Conservation (phyloP, 495 filamentous ascomycete species). For the Lentithecium fluviatile region DNA sequence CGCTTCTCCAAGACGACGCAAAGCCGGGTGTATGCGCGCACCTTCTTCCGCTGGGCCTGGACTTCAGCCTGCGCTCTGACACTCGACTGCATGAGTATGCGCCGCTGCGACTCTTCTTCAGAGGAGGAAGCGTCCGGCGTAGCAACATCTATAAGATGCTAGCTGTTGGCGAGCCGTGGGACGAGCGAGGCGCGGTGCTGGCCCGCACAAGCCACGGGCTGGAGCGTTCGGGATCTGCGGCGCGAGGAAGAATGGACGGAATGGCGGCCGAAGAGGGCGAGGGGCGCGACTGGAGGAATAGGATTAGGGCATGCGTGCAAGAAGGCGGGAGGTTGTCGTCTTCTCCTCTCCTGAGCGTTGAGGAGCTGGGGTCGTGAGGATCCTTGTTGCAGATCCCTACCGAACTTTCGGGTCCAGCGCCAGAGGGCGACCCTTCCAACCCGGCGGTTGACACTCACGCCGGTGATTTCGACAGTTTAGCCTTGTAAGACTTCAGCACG, state of each 20-base stretch:
- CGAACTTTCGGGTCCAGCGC: too few species aligned
- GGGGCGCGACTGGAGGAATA: background rate
- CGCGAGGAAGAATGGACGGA: background rate
- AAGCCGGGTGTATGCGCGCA: conserved; percentile 38
- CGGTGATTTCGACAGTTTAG: too few species aligned
- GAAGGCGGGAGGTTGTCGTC: background rate
- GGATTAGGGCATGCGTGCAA: conserved; percentile 1
- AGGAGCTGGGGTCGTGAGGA: background rate
- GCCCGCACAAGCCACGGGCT: background rate
- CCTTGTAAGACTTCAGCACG: too few species aligned
- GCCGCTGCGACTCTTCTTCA: conserved; percentile 11
- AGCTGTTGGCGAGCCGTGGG: background rate
- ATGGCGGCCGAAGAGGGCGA: background rate
- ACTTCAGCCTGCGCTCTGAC: conserved; percentile 67
- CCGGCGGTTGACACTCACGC: too few species aligned
- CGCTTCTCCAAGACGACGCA: conserved; percentile 13
- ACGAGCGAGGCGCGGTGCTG: background rate
- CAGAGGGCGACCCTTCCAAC: too few species aligned
- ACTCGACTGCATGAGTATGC: conserved; percentile 37
- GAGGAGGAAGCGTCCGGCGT: conserved; percentile 11
- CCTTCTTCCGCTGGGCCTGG: conserved; percentile 92
- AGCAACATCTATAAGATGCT: conserved; percentile 30
- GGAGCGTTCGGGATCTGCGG: background rate
- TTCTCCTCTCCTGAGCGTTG: background rate
- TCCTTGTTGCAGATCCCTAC: too few species aligned